phyloP scores from a whole-genome alignment of 208 protist species.

The Trypanosoma theileri region DNA sequence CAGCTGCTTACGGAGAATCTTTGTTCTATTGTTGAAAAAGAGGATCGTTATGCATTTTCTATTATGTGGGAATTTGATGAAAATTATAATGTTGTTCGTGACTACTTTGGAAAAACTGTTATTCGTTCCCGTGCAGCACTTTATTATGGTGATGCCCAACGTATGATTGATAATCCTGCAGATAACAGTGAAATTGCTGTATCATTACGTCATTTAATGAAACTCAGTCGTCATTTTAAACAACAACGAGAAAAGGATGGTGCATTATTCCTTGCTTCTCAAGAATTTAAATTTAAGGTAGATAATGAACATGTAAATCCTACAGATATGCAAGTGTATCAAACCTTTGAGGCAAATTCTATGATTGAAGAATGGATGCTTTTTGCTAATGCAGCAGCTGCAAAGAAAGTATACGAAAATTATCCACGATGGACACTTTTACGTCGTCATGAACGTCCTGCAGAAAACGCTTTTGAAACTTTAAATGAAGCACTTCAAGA shows the following conservation, averaged over 20 bases:
- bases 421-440: slow-evolving; percentile 89
- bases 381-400: slow-evolving; percentile 94
- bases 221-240: slow-evolving; percentile 85
- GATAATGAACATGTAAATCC: slow-evolving; percentile 87
- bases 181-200: slow-evolving; percentile 66
- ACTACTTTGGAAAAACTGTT: slow-evolving; percentile 92
- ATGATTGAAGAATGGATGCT: slow-evolving; percentile 98
- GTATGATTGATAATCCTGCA: slow-evolving; percentile 86
- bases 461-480: slow-evolving; percentile 77
- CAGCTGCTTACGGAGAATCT: slow-evolving; percentile 95
- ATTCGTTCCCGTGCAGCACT: slow-evolving; percentile 92
- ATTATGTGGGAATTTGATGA: slow-evolving; percentile 94
- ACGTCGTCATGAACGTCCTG: slow-evolving; percentile 88
- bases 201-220: slow-evolving; percentile 77
- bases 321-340: slow-evolving; percentile 90
- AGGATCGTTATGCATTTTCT: slow-evolving; percentile 94
- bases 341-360: slow-evolving; percentile 92
- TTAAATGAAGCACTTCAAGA: slow-evolving; percentile 79
- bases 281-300: slow-evolving; percentile 92
- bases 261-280: slow-evolving; percentile 85
- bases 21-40: slow-evolving; percentile 91
- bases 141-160: slow-evolving; percentile 95
- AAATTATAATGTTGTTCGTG: slow-evolving; percentile 78
- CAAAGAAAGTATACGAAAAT: slow-evolving; percentile 65
- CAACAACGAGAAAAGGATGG: slow-evolving; percentile 72